These are phyloP conservation scores for Miscanthus lutarioriparius DNA, from an alignment of 176 grass and related monocot species.

Conservation along the genomic window DNA sequence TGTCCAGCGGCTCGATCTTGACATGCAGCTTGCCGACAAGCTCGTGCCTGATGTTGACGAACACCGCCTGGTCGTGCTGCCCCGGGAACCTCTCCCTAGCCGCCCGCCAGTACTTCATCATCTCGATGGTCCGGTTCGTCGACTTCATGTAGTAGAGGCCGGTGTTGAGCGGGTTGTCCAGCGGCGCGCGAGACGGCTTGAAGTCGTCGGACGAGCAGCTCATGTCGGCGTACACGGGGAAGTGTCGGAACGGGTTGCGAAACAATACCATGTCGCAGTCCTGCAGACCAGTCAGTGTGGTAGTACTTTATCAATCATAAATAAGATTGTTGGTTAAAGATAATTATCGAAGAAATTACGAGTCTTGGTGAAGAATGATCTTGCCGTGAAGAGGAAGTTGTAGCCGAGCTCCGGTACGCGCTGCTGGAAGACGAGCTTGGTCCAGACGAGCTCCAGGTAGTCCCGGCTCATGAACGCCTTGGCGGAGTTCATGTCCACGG, in stretches of 20 bases:
- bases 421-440: constrained; percentile 38
- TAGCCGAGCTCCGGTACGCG: constrained; percentile 50
- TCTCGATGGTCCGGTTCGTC: constrained; percentile 30
- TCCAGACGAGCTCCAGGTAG: constrained; percentile 55
- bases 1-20: constrained; percentile 42
- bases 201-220: constrained; percentile 41
- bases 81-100: constrained; percentile 17
- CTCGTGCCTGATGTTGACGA: constrained; percentile 42
- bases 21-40: neutral
- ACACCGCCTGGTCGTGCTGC: constrained; percentile 39
- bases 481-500: constrained; percentile 12
- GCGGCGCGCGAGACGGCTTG: constrained; percentile 2
- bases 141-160: constrained; percentile 58
- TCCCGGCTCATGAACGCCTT: constrained; percentile 40
- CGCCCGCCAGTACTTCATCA: constrained; percentile 37
- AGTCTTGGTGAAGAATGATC: too few relatives aligned
- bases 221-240: constrained; percentile 42
- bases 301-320: neutral
- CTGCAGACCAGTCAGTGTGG: neutral
- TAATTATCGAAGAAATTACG: too few relatives aligned
- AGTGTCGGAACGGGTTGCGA: constrained; percentile 54
- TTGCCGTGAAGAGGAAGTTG: constrained; percentile 33
- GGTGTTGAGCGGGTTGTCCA: constrained; percentile 42
- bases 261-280: constrained; percentile 62
- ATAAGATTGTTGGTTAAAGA: too few relatives aligned